Conservation (phyloP, 2,329 filamentous ascomycete species). For the Ciborinia camelliae region DNA sequence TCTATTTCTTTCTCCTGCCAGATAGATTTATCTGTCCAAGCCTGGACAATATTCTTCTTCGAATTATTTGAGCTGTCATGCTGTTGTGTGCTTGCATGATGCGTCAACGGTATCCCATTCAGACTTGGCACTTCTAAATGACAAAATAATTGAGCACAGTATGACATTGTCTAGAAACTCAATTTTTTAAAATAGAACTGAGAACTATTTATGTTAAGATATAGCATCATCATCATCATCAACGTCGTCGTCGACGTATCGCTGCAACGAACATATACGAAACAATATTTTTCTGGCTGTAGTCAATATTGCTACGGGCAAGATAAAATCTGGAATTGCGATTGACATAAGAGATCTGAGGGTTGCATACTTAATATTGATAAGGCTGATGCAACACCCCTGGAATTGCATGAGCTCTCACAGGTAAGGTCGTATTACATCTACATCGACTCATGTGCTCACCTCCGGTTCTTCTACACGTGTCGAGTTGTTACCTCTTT, state of each 20-base stretch:
- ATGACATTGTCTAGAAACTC: neutral
- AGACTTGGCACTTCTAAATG: neutral
- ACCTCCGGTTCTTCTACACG: neutral
- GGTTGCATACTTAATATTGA: neutral
- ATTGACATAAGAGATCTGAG: neutral
- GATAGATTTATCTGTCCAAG: neutral
- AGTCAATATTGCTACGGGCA: neutral
- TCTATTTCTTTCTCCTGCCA: neutral
- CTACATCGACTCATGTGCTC: neutral
- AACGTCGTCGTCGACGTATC: no score
- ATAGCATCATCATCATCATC: no score
- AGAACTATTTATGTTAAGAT: neutral
- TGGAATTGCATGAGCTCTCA: slow-evolving; percentile 11
- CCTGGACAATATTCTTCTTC: neutral
- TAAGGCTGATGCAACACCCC: slow-evolving; percentile 17
- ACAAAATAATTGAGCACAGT: neutral
- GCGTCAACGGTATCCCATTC: neutral
- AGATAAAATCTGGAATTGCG: neutral
- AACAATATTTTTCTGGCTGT: neutral
- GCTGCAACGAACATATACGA: neutral
- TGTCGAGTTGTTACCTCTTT: slow-evolving; percentile 4
- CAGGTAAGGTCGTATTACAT: neutral
- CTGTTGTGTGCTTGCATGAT: neutral
- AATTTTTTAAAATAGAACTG: neutral
- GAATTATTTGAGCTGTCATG: neutral